phyloP scores from a whole-genome alignment of 768 basidiomycete genomes.

The Kwoniella botswanensis region DNA sequence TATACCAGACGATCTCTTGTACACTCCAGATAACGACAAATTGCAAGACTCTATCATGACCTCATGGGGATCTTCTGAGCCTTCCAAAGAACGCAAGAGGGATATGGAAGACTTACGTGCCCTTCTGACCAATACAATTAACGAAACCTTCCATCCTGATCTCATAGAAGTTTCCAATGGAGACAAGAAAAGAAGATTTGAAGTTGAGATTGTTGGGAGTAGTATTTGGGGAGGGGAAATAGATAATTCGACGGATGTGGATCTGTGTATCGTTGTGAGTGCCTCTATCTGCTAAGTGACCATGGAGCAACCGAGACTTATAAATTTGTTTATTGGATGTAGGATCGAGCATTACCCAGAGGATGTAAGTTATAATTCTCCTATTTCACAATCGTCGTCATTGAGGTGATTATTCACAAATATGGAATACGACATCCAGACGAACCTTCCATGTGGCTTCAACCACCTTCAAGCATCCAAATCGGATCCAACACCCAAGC shows the following conservation, averaged over 20 bases:
- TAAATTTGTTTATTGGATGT: not conserved
- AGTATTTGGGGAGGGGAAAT: slow-evolving; percentile 6
- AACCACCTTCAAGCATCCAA: not conserved
- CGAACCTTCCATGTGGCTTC: not conserved
- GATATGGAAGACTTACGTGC: slow-evolving; percentile 3
- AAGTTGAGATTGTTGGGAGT: slow-evolving; percentile 8
- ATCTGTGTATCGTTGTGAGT: slow-evolving; percentile 2
- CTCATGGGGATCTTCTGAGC: slow-evolving; percentile 4
- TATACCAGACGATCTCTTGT: not conserved
- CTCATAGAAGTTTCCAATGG: not conserved
- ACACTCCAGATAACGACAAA: not conserved
- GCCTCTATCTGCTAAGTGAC: not conserved
- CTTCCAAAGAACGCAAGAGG: not conserved
- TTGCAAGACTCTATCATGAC: not conserved
- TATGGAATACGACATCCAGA: not conserved
- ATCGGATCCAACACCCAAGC: not conserved
- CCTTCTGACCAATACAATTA: not conserved
- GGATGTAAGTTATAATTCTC: slow-evolving; percentile 1
- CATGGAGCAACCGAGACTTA: not conserved
- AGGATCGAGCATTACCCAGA: slow-evolving; percentile 2
- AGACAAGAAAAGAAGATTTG: not conserved
- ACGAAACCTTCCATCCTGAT: not conserved
- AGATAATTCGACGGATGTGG: not conserved
- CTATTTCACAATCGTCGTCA: not conserved
- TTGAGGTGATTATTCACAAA: too few species aligned